Conservation (phyloP, 805 yeast species). For the Schwanniomyces polymorphus region DNA sequence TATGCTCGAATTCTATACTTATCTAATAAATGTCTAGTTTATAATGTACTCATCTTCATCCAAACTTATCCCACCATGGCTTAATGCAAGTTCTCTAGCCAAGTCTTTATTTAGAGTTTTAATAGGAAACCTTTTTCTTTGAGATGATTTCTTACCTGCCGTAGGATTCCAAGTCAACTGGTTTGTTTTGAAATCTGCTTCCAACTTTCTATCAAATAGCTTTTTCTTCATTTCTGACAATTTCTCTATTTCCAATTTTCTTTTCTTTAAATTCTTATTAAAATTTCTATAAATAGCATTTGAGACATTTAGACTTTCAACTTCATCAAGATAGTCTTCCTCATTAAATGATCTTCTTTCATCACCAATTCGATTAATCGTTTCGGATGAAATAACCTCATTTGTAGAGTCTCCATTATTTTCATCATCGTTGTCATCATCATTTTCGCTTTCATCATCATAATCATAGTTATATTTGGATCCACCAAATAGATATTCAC, state of each 20-base stretch:
- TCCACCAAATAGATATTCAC: conserved; percentile 25
- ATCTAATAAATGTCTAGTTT: neutral
- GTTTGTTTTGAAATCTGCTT: conserved; percentile 3
- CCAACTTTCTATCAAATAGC: conserved; percentile 10
- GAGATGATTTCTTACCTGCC: neutral
- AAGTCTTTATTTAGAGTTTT: conserved; percentile 1
- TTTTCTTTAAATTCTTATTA: conserved; percentile 2
- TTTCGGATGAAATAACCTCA: neutral
- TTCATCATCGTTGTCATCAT: conserved; percentile 1
- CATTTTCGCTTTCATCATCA: conserved; percentile 13
- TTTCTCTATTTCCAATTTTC: conserved; percentile 1
- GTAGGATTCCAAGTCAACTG: conserved; percentile 7
- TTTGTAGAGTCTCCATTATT: too few species aligned
- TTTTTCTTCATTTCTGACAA: conserved; percentile 3
- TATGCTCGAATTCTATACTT: neutral
- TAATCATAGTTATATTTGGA: conserved; percentile 27
- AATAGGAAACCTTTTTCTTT: conserved; percentile 3
- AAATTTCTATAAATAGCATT: conserved; percentile 6
- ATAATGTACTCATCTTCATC: conserved; percentile 11
- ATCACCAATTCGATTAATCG: neutral
- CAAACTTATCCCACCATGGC: conserved; percentile 10
- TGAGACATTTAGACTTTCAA: conserved; percentile 4
- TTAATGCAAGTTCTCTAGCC: conserved; percentile 6
- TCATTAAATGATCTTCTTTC: neutral
- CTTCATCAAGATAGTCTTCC: conserved; percentile 2